phyloP scores from a whole-genome alignment of 2,329 filamentous ascomycete species.

The Talaromyces amestolkiae region DNA sequence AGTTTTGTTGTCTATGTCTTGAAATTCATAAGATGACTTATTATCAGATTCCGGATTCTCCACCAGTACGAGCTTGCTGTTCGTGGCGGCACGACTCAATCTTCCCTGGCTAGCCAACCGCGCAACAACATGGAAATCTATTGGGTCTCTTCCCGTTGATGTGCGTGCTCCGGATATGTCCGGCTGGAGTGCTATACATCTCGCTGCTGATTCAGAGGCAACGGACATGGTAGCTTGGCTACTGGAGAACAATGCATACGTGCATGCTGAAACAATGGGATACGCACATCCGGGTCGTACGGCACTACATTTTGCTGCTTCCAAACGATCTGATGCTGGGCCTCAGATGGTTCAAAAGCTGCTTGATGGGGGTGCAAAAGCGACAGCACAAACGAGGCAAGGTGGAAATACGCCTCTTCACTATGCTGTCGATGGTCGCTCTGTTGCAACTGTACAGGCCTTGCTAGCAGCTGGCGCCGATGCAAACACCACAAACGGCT shows the following conservation, averaged over 20 bases:
- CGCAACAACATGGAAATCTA: conserved; percentile 3
- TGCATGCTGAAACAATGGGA: conserved; percentile 10
- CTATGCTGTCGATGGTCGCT: conserved; percentile 7
- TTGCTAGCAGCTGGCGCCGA: not conserved
- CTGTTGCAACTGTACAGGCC: conserved; percentile 3
- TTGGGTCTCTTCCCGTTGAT: conserved; percentile 1
- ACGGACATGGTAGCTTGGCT: conserved; percentile 6
- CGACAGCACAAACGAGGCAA: not conserved
- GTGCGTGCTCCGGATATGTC: conserved; percentile 6
- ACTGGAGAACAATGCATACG: conserved; percentile 3
- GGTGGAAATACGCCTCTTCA: conserved; percentile 10
- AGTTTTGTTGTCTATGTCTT: not conserved
- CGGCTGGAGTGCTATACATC: conserved; percentile 8
- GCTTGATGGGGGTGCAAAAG: not conserved
- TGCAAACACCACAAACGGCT: conserved; percentile 9
- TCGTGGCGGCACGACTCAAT: conserved; percentile 6
- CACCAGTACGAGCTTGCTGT: conserved; percentile 1
- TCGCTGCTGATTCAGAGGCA: conserved; percentile 7
- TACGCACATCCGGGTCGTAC: not conserved
- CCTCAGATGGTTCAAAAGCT: conserved; percentile 5
- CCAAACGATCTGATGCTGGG: not conserved
- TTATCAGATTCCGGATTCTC: not conserved
- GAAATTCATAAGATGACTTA: not conserved
- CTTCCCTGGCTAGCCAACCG: conserved; percentile 6
- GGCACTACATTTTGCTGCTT: conserved; percentile 10